Base-by-base conservation (phyloP, 257 asterid genomes). In the Craterostigma plantagineum region DNA sequence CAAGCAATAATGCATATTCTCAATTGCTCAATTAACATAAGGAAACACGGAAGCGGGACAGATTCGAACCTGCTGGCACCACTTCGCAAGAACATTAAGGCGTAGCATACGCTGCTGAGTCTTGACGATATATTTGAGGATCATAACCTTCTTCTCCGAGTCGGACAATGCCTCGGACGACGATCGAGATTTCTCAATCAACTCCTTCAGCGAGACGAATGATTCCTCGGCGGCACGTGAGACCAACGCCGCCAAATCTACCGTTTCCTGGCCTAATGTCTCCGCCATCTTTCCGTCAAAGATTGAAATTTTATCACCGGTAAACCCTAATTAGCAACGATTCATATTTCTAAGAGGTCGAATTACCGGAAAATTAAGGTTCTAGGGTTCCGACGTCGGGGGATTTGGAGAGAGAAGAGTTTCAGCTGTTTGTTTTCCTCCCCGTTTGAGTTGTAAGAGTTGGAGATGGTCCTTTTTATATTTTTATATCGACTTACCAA, bases 101-200 rank as follows among this genome's bases (percentile, higher is more conserved):
- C 99, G 91, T 38, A 90, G 91, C 91, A 90, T 72, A 49, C 96
- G 84, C 71, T 83, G 99, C 74, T 83, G 96, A 53, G 96, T 83
- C 75, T 72, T 90, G 42, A 77, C 95, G 48, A 90, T 63, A 65
- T 83, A 90, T 63, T 83, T 84, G 17, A 90, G 50, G 36, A 90
- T 90, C 72, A 71, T 75, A 70, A 83, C 77, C 73, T 90, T 90
- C 77, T 79, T 90, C 41, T 90, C 99, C 34, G 95, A 67, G 43
- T 83, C 96, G 4, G 94, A 65, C 14, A 79, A 53, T 17, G 63
- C 40, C 15, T 71, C 90, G 30, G 91, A 52, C 9, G 30, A 23
- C 2, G 82, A 75, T 65, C 70, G 77, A 12, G 92, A 83, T 55
- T 77, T 75, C 16, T 90, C 99, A 48, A 90, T 92, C 76, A 90